Evolutionary conservation across 164 flowering plant species (phyloP), one percentile per base, ranked within the genome.

Genomic region (Cinnamomum chago): DNA sequence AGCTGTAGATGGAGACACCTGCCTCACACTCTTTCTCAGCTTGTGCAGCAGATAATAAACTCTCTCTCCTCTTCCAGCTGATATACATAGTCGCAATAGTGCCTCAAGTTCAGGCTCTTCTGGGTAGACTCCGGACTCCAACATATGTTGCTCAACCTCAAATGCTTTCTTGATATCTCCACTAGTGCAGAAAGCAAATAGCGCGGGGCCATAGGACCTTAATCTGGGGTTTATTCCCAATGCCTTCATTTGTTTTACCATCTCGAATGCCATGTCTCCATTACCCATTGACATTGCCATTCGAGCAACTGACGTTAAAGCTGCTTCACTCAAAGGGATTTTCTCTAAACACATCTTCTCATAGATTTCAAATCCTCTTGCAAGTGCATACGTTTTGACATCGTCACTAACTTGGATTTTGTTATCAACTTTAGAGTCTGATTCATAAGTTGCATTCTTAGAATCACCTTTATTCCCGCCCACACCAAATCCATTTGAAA

Each of bases 31-130:
- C 70, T 83, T 82, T 82, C 97, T 90, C 24, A 94, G 83, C 72
- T 89, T 90, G 75, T 94, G 98, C 83, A 94, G 78, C 73, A 92
- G 62, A 79, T 92, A 86, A 78, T 94, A 94, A 51, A 94, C 92
- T 72, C 84, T 90, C 58, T 90, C 94, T 69, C 84, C 82, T 74
- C 78, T 88, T 51, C 93, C 84, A 75, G 83, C 84, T 66, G 30
- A 85, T 25, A 89, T 69, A 72, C 95, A 86, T 52, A 87, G 79
- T 79, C 81, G 84, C 58, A 94, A 68, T 52, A 94, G 90, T 67
- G 89, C 92, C 79, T 83, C 88, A 55, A 94, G 80, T 75, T 94
- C 98, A 28, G 92, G 92, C 85, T 90, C 97, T 81, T 90, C 97
- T 30, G 94, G 94, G 68, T 79, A 66, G 22, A 94, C 86, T 60